Base-by-base conservation (phyloP, 1,284 basidiomycete species). In the Trichosporon ovoides region DNA sequence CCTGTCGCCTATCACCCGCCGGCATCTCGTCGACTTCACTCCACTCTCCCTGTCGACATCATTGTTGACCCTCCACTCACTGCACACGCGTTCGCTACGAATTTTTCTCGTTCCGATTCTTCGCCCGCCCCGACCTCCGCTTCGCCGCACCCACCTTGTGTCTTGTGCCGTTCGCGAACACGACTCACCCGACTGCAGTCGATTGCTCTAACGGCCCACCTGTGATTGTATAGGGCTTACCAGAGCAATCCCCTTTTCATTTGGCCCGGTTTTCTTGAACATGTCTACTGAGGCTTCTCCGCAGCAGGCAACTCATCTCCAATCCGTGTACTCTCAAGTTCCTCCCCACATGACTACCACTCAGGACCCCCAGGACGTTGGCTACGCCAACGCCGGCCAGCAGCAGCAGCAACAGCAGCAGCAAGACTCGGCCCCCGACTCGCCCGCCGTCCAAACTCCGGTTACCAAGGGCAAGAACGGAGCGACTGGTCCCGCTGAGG, bases 401-500 rank as follows among this genome's bases (percentile, higher is more conserved):
- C 57, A 62, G 18, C 43, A 53, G 46, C 55, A 58, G 16, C 57
- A 61, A 24, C 53, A 56, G 37, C 46, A 51, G 20, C 49, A 54
- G 31, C 19, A 38, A 18, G 36, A 49, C 7, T 56, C 59, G 37
- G 55, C 59, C 7, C 55, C 59, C 19, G 50, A 60, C 31, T 56
- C 55, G 22, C 59, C 56, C 22, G 58, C 58, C 10, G 43, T 59
- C 4, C 54, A 59, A 9, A 38, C 57, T n/a, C 57, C 62, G 6
- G 54, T 60, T 13, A 61, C 68, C 20, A 73, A 72, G 59, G 72
- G 74, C 28, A 76, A 76, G 62, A 74, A 74, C 52, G 74, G 74
- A 6, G 69, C 72, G 10, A 74, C 71, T 7, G 74, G 74, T 38
- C 71, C 73, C n/a, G 73, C 71, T 38, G 74, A 76, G 38, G 71